Conservation (phyloP, 805 yeast genomes). For the Suhomyces xylopsoci region DNA sequence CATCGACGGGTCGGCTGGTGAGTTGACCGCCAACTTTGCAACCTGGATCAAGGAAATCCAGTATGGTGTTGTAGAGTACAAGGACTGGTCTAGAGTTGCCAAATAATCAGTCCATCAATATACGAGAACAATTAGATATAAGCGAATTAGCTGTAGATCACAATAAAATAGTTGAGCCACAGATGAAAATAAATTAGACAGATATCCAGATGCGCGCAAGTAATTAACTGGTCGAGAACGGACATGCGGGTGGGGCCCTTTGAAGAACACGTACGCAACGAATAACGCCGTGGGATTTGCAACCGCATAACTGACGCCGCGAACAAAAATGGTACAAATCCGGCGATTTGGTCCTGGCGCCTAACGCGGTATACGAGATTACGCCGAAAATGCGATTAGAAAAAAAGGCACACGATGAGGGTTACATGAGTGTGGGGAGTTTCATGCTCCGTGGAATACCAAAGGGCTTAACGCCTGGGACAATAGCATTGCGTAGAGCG, state of each 20-base stretch:
- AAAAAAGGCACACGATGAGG: background rate
- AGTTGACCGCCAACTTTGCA: slow-evolving; percentile 70
- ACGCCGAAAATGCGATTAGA: background rate
- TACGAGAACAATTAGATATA: background rate
- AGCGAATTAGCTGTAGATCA: background rate
- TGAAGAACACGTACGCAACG: too few species aligned
- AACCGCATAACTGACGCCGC: background rate
- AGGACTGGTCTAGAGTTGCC: slow-evolving; percentile 46
- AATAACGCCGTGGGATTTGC: background rate
- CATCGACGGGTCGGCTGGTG: slow-evolving; percentile 76
- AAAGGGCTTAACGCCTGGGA: background rate
- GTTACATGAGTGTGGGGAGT: background rate
- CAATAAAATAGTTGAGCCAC: background rate
- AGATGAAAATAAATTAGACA: background rate
- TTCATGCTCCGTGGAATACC: background rate
- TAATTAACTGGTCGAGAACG: background rate
- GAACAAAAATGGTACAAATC: background rate
- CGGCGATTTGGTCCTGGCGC: background rate
- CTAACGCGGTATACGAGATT: background rate
- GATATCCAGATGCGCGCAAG: background rate
- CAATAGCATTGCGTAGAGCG: background rate
- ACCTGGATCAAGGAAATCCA: slow-evolving; percentile 87
- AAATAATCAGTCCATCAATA: background rate
- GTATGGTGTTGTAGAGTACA: slow-evolving; percentile 76
- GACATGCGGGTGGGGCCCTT: background rate